Evolutionary conservation across 768 basidiomycete genomes (phyloP).

Genomic region (Trametes meyenii): DNA sequence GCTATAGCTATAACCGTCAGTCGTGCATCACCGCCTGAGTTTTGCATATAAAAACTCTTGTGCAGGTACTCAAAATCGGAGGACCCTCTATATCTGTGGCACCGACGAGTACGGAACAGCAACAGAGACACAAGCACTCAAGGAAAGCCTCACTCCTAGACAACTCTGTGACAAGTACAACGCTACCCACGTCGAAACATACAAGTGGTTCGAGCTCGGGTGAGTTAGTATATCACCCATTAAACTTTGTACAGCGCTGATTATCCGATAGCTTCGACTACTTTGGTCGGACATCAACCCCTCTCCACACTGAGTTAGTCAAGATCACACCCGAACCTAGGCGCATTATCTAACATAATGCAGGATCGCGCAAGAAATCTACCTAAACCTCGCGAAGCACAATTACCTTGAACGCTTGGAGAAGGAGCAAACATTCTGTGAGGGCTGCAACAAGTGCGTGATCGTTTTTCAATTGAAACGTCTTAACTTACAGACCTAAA

Average conservation of each 20-base stretch:
- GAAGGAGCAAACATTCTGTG: constrained; percentile 94
- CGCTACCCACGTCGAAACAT: constrained; percentile 85
- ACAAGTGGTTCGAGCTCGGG: constrained; percentile 98
- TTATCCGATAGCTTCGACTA: constrained; percentile 74
- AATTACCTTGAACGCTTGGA: constrained; percentile 78
- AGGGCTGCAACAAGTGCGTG: constrained; percentile 80
- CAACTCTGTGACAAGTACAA: constrained; percentile 92
- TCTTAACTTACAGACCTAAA: constrained; percentile 33
- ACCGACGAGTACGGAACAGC: constrained; percentile 99
- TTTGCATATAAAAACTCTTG: not conserved
- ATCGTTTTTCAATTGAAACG: not conserved
- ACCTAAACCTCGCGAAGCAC: constrained; percentile 79
- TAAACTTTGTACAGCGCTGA: not conserved
- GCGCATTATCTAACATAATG: not conserved
- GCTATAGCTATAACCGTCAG: constrained; percentile 25
- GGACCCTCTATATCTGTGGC: constrained; percentile 93
- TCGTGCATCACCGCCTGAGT: not conserved
- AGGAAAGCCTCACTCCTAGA: constrained; percentile 78
- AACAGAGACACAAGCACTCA: constrained; percentile 95
- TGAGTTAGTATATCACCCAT: constrained; percentile 30
- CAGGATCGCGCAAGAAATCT: constrained; percentile 92
- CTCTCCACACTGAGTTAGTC: constrained; percentile 81
- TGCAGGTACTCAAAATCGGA: constrained; percentile 74
- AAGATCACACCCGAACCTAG: not conserved
- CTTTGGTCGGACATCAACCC: constrained; percentile 94